These are phyloP conservation scores for Microdochium bolleyi DNA, from an alignment of 2,329 filamentous ascomycete genomes.

Conservation along the genomic window DNA sequence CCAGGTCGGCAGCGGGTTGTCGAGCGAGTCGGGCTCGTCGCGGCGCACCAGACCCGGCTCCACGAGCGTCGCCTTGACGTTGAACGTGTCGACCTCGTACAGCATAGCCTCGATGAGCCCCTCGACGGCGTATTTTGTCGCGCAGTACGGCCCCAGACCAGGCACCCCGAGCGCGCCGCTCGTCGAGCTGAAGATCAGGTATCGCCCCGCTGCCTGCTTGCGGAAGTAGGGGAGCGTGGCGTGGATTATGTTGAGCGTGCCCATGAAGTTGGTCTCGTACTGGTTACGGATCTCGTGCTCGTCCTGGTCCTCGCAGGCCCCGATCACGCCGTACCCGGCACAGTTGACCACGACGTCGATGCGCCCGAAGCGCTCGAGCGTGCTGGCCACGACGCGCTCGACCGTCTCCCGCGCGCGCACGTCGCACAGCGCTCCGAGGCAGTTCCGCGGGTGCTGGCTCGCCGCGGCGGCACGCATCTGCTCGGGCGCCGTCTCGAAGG, in stretches of 20 bases:
- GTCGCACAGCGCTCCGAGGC: constrained; percentile 79
- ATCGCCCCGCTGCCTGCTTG: constrained; percentile 65
- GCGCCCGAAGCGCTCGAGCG: constrained; percentile 67
- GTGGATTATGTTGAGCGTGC: constrained; percentile 88
- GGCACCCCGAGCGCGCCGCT: constrained; percentile 90
- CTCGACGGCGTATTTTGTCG: constrained; percentile 95
- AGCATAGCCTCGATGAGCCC: constrained; percentile 94
- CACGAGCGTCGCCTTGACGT: constrained; percentile 88
- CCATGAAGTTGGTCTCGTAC: constrained; percentile 97
- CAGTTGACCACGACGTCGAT: constrained; percentile 91
- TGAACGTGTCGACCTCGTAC: constrained; percentile 86
- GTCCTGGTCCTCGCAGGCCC: constrained; percentile 93
- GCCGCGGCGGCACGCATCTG: constrained; percentile 50
- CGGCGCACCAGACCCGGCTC: constrained; percentile 83
- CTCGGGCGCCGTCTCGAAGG: constrained; percentile 57
- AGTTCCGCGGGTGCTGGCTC: constrained; percentile 63
- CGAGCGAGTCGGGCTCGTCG: constrained; percentile 60
- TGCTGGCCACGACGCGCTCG: constrained; percentile 57
- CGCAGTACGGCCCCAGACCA: constrained; percentile 87
- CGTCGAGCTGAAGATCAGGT: constrained; percentile 91
- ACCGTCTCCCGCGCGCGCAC: constrained; percentile 79
- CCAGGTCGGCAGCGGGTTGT: constrained; percentile 65
- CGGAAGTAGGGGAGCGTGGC: constrained; percentile 82
- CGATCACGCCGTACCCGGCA: constrained; percentile 91
- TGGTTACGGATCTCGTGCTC: constrained; percentile 91